Base-by-base conservation (phyloP, 371 early-diverging fungal genomes). In the Coemansia sp. region DNA sequence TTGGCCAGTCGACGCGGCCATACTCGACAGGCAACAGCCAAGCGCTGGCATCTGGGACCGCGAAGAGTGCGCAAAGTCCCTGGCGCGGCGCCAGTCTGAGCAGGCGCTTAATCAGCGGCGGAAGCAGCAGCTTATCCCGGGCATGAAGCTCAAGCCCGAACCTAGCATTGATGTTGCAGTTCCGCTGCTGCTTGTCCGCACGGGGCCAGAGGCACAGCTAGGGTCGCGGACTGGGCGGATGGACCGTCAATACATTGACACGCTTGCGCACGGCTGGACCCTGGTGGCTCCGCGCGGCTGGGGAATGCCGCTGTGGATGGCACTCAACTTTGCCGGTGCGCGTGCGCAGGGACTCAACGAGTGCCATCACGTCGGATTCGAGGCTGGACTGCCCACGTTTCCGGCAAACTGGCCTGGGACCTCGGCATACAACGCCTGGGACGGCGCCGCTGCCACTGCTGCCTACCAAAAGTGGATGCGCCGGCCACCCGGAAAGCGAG, bases 271-370 rank as follows among this genome's bases (percentile, higher is more conserved):
- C 62, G 97, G 96, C 0, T 94, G 94, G 94, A 89, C 90, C 11
- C 31, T 97, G 7, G 74, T 95, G 35, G 62, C 93, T 4, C 94
- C 95, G 11, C 75, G 79, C n/a, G 91, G 89, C 0, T 94, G 88
- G 84, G 94, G 86, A 1, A 86, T 88, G 78, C 74, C 87, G 0
- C 87, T 97, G 62, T 97, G 95, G 96, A 88, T 90, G 72, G 84
- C 90, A 8, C 77, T 97, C 9, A 79, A 88, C 7, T 96, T 91
- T 83, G 94, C 93, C 0, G 98, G 97, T 11, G 93, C 90, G 1
- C 85, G 93, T 35, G 88, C 86, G 1, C 89, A 85, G 35, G 94
- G 92, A 0, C 57, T 84, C 33, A 63, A 76, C 5, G 87, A 89
- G 47, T 71, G 77, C 4, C 68, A 74, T 38, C 70, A 69, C 45